Base-by-base conservation (phyloP, 108 stramenopile genomes). In the Mayamaea pseudoterrestris region DNA sequence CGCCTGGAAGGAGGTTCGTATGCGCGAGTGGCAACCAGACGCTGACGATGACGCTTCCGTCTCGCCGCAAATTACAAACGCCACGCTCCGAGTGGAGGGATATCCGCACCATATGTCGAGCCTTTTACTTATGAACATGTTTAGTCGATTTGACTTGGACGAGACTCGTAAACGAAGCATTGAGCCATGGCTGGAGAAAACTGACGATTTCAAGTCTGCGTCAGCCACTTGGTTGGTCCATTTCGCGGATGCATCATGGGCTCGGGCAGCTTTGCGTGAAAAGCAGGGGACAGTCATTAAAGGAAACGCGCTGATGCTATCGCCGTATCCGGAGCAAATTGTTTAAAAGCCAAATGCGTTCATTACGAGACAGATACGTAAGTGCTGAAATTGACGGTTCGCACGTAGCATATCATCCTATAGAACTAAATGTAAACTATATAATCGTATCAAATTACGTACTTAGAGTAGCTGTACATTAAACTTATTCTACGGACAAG, bases 1-100 rank as follows among this genome's bases (percentile, higher is more conserved):
- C 17, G 50, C 41, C 31, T 73, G 72, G 65, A 73, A 66, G 52
- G 32, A 44, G 11, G 57, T 62, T 2, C 28, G 37, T 39, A 14
- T 6, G 18, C 5, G 37, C 16, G 20, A 14, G 20, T 8, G 18
- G 37, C 37, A 20, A 39, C 37, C 18, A 34, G 9, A 11, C 37
- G n/a, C n/a, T 1, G 43, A 27, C 18, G 18, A 9, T 25, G 46
- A 36, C 13, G 32, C 42, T 16, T 4, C 9, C 21, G 25, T 31
- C 22, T 49, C 32, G 12, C 50, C 5, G 17, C 26, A 35, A 43
- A 36, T 45, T 5, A 17, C 41, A 28, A 63, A 74, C 41, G 48
- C 73, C 46, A 68, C 68, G 60, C 57, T 74, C 11, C 73, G 73
- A 16, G 41, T 74, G 35, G 73, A 74, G 46, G 60, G 62, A 35